Evolutionary conservation across 2,329 filamentous ascomycete species (phyloP), one percentile per base, ranked within the genome.

Genomic region (Davidsoniella australis): DNA sequence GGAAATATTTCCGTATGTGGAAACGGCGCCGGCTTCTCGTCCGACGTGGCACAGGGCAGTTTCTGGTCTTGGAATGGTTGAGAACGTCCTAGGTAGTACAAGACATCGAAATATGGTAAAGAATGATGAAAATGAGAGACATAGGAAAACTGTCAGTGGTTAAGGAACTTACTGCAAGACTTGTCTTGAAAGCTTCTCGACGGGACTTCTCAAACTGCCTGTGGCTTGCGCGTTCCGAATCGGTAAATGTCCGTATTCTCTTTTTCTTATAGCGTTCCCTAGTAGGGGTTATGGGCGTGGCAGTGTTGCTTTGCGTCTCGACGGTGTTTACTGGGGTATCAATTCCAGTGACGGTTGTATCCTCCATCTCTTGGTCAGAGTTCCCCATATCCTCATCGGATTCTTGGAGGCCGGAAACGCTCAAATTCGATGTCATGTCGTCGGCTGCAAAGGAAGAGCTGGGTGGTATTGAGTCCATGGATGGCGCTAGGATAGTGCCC

Each of bases 141-240:
- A 44, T 20, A n/a, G 17, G 38, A 23, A 29, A 24, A 33, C 14
- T 36, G 37, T 5, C 18, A 16, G n/a, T 48, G 38, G 5, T 8
- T 9, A 41, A 29, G 3, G 29, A 16, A 58, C 61, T 53, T 26
- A 64, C 65, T 40, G 57, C 61, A 16, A 68, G 50, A 2, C 61
- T 57, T 40, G 64, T 61, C 46, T 64, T 64, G 55, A 67, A 68
- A 1, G 64, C 61, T 53, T 67, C 64, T n/a, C 65, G 59, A 12
- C 65, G 62, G 2, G 60, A 62, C 54, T 62, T 62, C 48, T 67
- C 64, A 53, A 67, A 66, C 5, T 63, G 58, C 1, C 64, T 60
- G 52, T 67, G 65, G 4, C 61, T 60, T 3, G 64, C 64, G 8
- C 65, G 63, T 46, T 68, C 65, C 45, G 66, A 58, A 4, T 62